phyloP scores from a whole-genome alignment of 129 eudicot genomes.

The Tanacetum coccineum region DNA sequence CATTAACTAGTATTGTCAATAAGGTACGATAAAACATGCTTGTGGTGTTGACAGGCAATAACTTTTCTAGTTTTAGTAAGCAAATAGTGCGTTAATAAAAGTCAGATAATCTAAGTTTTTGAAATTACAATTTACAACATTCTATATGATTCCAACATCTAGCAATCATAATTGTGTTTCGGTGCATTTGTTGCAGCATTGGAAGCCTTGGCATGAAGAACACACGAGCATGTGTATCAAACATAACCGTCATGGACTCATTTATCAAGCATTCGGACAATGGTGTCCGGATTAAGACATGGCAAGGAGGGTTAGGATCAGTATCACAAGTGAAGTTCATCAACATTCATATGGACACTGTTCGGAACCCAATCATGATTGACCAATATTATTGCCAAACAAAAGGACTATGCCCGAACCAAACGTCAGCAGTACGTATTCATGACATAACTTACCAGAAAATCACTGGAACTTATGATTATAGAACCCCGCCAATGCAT shows the following conservation, averaged over 20 bases:
- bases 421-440: slow-evolving; percentile 72
- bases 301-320: slow-evolving; percentile 94
- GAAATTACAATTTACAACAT: no score
- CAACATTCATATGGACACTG: slow-evolving; percentile 83
- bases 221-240: slow-evolving; percentile 78
- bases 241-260: slow-evolving; percentile 59
- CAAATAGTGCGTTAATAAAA: background rate
- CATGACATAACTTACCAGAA: slow-evolving; percentile 40
- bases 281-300: slow-evolving; percentile 91
- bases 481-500: slow-evolving; percentile 69
- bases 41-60: no score
- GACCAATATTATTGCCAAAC: slow-evolving; percentile 86
- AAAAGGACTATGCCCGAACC: slow-evolving; percentile 53
- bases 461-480: slow-evolving; percentile 78
- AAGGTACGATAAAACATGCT: no score
- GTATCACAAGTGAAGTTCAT: slow-evolving; percentile 66
- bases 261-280: slow-evolving; percentile 76
- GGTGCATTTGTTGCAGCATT: slow-evolving; percentile 42
- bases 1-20: background rate
- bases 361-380: slow-evolving; percentile 85
- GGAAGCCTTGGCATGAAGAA: slow-evolving; percentile 86
- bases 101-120: no score
- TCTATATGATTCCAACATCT: background rate
- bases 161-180: background rate
- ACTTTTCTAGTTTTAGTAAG: background rate